Percentiles rank a stretch among this genome's conserved stretches.
These are phyloP conservation scores for Niveomyces coronatus DNA, from an alignment of 2,329 filamentous ascomycete species.

Conservation along the genomic window DNA sequence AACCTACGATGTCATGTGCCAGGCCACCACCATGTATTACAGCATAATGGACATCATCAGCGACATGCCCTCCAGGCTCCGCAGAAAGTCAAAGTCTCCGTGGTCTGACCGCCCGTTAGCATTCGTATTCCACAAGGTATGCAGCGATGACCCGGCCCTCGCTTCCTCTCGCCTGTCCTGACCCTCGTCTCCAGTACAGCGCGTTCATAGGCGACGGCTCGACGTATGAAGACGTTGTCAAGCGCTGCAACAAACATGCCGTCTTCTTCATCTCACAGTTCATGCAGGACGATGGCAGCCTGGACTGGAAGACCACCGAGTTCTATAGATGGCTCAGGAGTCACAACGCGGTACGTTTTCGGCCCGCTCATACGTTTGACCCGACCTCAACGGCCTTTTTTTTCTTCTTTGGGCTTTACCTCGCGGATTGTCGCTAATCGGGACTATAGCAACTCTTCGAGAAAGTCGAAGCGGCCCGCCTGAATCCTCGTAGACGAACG, in stretches of 20 bases:
- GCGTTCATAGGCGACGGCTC: slow-evolving; percentile 41
- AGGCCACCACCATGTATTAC: slow-evolving; percentile 56
- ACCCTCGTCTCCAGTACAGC: slow-evolving; percentile 31
- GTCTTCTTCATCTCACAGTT: slow-evolving; percentile 44
- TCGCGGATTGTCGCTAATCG: slow-evolving; percentile 7
- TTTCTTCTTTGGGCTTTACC: too few species aligned
- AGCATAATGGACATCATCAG: slow-evolving; percentile 47
- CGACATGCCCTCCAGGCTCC: slow-evolving; percentile 19
- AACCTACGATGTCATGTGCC: slow-evolving; percentile 49
- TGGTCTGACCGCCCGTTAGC: slow-evolving; percentile 20
- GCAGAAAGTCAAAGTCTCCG: slow-evolving; percentile 18
- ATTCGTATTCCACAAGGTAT: slow-evolving; percentile 23
- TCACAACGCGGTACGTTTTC: slow-evolving; percentile 28
- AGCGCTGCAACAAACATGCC: slow-evolving; percentile 37
- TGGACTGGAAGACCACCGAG: slow-evolving; percentile 34
- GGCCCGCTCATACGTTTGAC: too few species aligned
- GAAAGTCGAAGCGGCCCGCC: slow-evolving; percentile 14
- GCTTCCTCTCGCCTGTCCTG: slow-evolving; percentile 2
- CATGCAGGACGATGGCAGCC: slow-evolving; percentile 24
- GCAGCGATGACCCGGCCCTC: not conserved
- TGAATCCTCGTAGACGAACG: slow-evolving; percentile 14
- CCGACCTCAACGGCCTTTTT: too few species aligned
- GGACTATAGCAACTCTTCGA: slow-evolving; percentile 17
- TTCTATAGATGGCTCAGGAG: slow-evolving; percentile 40
- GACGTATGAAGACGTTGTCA: slow-evolving; percentile 37